Evolutionary conservation across 345 rosid genomes (phyloP).

Genomic region (Corchorus olitorius): DNA sequence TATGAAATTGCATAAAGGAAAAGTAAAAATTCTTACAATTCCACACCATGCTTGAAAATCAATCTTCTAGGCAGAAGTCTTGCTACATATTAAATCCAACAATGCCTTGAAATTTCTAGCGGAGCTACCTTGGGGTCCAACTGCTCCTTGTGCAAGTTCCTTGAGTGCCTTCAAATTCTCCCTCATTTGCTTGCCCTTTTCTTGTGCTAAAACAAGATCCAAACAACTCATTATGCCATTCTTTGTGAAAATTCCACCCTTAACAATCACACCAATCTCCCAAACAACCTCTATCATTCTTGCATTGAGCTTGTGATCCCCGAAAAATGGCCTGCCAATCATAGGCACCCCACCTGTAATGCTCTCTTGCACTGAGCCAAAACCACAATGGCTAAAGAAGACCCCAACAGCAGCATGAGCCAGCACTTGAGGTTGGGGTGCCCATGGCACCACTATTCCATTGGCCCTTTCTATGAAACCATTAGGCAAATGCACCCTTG

Average conservation of each 20-base stretch:
- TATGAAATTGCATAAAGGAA: no score
- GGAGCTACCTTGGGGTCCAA: conserved; percentile 30
- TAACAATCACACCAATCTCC: conserved; percentile 49
- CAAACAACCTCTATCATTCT: conserved; percentile 50
- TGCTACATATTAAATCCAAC: neutral
- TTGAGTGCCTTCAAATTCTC: conserved; percentile 26
- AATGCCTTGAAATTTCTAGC: conserved; percentile 23
- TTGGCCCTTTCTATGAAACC: conserved; percentile 43
- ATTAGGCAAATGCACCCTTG: conserved; percentile 28
- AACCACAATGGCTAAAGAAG: conserved; percentile 52
- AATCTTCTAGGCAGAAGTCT: no score
- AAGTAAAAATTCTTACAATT: no score
- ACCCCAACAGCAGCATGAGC: conserved; percentile 47
- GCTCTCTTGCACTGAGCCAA: conserved; percentile 54
- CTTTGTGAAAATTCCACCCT: conserved; percentile 34
- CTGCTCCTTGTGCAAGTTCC: conserved; percentile 33
- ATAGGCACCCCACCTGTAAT: conserved; percentile 55
- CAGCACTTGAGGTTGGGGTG: conserved; percentile 55
- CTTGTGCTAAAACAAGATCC: conserved; percentile 37
- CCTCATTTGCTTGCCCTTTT: conserved; percentile 48
- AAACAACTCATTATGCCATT: conserved; percentile 33
- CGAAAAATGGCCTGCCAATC: conserved; percentile 58
- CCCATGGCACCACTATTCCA: conserved; percentile 57
- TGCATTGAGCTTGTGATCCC: conserved; percentile 49
- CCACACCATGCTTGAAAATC: no score